phyloP scores from a whole-genome alignment of 805 yeast species.

The Candida maltosa region DNA sequence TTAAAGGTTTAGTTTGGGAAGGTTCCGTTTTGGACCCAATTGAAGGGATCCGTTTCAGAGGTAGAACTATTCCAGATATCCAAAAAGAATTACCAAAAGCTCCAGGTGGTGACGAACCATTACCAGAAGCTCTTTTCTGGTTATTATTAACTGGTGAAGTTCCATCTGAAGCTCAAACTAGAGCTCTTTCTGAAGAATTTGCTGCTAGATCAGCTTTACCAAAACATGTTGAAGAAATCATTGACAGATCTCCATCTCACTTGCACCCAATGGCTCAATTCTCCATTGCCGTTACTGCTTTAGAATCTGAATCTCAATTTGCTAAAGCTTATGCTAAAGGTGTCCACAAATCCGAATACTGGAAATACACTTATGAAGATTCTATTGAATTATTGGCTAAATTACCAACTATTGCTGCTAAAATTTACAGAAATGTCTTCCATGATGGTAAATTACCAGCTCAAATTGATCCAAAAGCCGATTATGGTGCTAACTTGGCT shows the following conservation, averaged over 20 bases:
- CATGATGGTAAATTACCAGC: conserved; percentile 57
- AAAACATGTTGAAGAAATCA: conserved; percentile 53
- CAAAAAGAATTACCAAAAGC: conserved; percentile 63
- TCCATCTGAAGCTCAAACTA: conserved; percentile 60
- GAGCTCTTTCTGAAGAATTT: conserved; percentile 54
- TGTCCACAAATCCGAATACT: conserved; percentile 63
- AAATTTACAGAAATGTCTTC: conserved; percentile 63
- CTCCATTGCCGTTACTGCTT: conserved; percentile 70
- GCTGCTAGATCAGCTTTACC: conserved; percentile 68
- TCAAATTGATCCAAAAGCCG: conserved; percentile 47
- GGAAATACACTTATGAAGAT: conserved; percentile 77
- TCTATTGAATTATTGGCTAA: conserved; percentile 66
- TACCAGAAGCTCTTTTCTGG: conserved; percentile 80
- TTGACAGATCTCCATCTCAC: conserved; percentile 62
- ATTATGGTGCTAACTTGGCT: conserved; percentile 74
- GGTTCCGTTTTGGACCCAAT: conserved; percentile 74
- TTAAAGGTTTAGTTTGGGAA: conserved; percentile 74
- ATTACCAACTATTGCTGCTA: conserved; percentile 72
- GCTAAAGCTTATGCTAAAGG: conserved; percentile 73
- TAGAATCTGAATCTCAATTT: conserved; percentile 68
- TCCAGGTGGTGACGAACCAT: conserved; percentile 56
- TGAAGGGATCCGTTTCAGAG: conserved; percentile 77
- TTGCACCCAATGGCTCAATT: conserved; percentile 86
- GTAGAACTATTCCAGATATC: conserved; percentile 70
- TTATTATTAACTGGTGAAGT: conserved; percentile 69